Conservation (phyloP, 768 basidiomycete genomes). For the Suillus variegatus region DNA sequence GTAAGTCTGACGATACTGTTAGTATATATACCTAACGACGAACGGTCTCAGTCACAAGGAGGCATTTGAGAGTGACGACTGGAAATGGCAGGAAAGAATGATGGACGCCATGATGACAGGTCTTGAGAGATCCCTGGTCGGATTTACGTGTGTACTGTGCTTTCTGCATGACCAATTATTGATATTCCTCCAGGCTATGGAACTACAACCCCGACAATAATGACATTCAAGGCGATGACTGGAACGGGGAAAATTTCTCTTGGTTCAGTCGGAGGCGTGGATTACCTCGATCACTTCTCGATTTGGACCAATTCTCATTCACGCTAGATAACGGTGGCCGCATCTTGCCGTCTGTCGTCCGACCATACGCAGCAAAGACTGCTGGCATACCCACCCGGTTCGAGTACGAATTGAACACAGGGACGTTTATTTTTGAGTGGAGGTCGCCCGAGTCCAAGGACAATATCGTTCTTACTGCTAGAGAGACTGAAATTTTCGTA, state of each 20-base stretch:
- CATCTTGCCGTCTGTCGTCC: constrained; percentile 75
- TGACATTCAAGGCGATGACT: constrained; percentile 78
- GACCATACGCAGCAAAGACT: constrained; percentile 90
- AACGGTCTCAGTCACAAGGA: constrained; percentile 53
- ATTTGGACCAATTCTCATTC: constrained; percentile 60
- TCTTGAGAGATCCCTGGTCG: constrained; percentile 72
- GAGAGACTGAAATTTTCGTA: constrained; percentile 83
- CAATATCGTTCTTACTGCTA: constrained; percentile 37
- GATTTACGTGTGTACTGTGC: constrained; percentile 73
- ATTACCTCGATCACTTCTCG: constrained; percentile 54
- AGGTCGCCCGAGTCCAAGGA: constrained; percentile 28
- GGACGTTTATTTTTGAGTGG: constrained; percentile 69
- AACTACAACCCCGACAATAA: constrained; percentile 90
- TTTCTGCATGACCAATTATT: background rate
- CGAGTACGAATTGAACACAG: constrained; percentile 78
- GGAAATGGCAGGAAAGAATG: constrained; percentile 84
- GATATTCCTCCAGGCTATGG: constrained; percentile 66
- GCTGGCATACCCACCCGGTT: constrained; percentile 80
- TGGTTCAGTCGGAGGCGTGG: constrained; percentile 78
- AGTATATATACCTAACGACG: background rate
- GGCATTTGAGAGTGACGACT: constrained; percentile 74
- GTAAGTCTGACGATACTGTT: constrained; percentile 42
- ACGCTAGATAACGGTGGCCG: constrained; percentile 83
- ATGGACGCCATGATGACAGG: constrained; percentile 92
- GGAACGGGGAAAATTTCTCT: constrained; percentile 98